Base-by-base conservation (phyloP, 2,329 filamentous ascomycete species). In the Zopfia rhizophila region DNA sequence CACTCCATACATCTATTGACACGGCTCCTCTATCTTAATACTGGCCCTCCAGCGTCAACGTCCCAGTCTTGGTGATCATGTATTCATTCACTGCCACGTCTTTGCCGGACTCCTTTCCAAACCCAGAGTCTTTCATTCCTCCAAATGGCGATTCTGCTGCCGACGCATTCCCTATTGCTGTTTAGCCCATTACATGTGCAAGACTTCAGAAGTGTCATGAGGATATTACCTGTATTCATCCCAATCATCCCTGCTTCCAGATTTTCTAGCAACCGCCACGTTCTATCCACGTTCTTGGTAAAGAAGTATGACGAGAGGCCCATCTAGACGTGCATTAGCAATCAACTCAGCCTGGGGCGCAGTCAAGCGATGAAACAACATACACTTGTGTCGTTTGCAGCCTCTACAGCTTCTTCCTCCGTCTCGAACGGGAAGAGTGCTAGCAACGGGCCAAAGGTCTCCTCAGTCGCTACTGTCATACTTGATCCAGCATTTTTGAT, bases 91-190 rank as follows among this genome's bases (percentile, higher is more conserved):
- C 74, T 3, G 82, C 82, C 28, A 85, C 81, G 48, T 84, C 81
- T 63, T 82, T 85, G 14, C 83, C 83, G 12, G 75, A 78, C 59
- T 85, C 83, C 68, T 85, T 85, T 24, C 82, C 83, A 61, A 84
- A 85, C 0, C 82, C 82, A 4, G 78, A 82, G 56, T 84, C 81
- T 68, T 85, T 85, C 54, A 84, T 83, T 3, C 82, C 82, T 16
- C 82, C 82, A 54, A 85, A 85, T 3, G 82, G 82, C 17, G 79
- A 78, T 61, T 85, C 82, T 0, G 82, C 82, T 2, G 82, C 82
- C 2, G 81, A 84, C 5, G 47, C 38, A 21, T 46, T 46, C 7
- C 43, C 43, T 46, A n/a, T n/a, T n/a, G n/a, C n/a, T n/a, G n/a
- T n/a, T n/a, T n/a, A n/a, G n/a, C n/a, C n/a, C n/a, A n/a, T n/a